These are phyloP conservation scores for Neonothopanus nambi DNA, from an alignment of 1,284 basidiomycete genomes.

Conservation along the genomic window DNA sequence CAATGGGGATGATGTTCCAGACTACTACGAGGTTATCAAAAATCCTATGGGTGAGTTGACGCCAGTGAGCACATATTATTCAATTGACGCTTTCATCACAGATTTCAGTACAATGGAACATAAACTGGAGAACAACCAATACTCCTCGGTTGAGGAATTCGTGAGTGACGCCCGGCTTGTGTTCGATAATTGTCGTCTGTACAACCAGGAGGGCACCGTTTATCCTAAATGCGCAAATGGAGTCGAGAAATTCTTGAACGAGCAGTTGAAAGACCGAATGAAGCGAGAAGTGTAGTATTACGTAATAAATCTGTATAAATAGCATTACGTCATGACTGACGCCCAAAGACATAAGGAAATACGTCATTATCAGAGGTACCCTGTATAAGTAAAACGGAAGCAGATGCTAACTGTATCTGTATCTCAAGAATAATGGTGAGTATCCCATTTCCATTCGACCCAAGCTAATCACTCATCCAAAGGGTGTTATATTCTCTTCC, in stretches of 20 bases:
- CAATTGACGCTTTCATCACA: conserved; percentile 31
- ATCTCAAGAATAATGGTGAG: conserved; percentile 4
- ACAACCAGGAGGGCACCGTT: conserved; percentile 85
- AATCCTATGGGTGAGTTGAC: conserved; percentile 85
- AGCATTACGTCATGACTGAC: too few species aligned
- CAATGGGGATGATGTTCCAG: conserved; percentile 79
- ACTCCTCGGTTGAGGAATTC: conserved; percentile 78
- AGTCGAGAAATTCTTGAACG: conserved; percentile 73
- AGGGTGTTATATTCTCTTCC: conserved; percentile 65
- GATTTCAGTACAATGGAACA: conserved; percentile 93
- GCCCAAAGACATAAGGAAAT: too few species aligned
- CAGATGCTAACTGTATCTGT: not conserved
- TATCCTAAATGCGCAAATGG: conserved; percentile 88
- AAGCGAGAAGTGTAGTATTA: conserved; percentile 8
- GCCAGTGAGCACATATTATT: conserved; percentile 6
- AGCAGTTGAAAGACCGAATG: conserved; percentile 40
- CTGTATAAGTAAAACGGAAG: too few species aligned
- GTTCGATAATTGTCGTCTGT: conserved; percentile 89
- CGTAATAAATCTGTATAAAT: too few species aligned
- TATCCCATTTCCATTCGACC: too few species aligned
- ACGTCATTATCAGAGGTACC: too few species aligned
- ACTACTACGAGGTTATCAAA: conserved; percentile 92
- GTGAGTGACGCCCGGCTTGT: conserved; percentile 81
- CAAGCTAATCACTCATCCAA: not conserved
- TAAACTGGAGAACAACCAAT: conserved; percentile 85